A percentile compares a stretch with the other conserved stretches of the same genome.
Conservation (phyloP, 106 monocot genomes). For the Vanilla planifolia region DNA sequence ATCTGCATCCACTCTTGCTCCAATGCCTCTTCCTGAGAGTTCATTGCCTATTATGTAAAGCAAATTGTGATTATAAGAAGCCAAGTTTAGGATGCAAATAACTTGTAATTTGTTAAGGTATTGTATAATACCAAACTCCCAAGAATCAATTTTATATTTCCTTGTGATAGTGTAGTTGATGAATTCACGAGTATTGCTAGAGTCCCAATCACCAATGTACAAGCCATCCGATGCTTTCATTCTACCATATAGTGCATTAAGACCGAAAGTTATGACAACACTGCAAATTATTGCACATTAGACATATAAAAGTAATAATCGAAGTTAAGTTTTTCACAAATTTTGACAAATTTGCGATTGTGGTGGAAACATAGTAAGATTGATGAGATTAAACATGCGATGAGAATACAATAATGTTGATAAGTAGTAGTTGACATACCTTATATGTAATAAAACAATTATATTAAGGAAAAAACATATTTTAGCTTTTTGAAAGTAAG, state of each 20-base stretch:
- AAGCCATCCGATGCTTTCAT: not conserved
- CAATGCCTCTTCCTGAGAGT: conserved; percentile 29
- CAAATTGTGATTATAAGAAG: not conserved
- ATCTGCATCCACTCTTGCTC: conserved; percentile 15
- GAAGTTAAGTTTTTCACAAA: not conserved
- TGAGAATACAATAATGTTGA: too few species aligned
- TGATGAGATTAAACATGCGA: too few species aligned
- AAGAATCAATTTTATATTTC: conserved; percentile 33
- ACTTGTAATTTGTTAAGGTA: too few species aligned
- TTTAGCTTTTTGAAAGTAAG: too few species aligned
- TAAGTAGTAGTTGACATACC: too few species aligned
- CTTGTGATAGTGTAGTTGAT: conserved; percentile 32
- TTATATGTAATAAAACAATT: not conserved
- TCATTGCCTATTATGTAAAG: conserved; percentile 38
- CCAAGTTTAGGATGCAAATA: not conserved
- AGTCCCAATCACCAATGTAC: conserved; percentile 32
- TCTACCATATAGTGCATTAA: conserved; percentile 44
- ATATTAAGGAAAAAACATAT: not conserved
- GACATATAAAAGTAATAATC: not conserved
- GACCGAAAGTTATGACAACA: conserved; percentile 29
- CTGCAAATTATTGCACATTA: conserved; percentile 17
- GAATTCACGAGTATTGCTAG: conserved; percentile 36
- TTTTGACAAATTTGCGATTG: too few species aligned
- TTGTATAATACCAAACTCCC: conserved; percentile 36
- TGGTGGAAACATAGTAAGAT: too few species aligned